These are phyloP conservation scores for Vigna trinervia DNA, from an alignment of 306 rosid genomes.

Conservation along the genomic window DNA sequence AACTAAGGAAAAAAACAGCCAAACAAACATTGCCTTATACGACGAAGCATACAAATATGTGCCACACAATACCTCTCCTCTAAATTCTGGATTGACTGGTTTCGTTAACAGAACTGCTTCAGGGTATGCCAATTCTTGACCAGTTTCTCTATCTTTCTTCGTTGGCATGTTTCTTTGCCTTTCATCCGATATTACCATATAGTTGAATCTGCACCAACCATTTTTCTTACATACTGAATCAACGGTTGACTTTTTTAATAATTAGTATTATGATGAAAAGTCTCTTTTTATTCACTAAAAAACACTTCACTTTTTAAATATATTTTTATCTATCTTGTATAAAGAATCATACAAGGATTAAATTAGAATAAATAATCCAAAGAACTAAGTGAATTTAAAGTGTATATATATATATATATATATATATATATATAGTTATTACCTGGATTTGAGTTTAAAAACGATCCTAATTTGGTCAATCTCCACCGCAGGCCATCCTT, in stretches of 20 bases:
- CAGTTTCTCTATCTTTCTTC: slow-evolving; percentile 55
- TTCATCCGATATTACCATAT: slow-evolving; percentile 69
- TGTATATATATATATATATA: not conserved
- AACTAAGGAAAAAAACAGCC: not conserved
- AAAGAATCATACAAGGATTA: not conserved
- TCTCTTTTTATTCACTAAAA: too few relatives aligned
- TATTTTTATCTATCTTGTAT: too few relatives aligned
- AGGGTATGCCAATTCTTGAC: slow-evolving; percentile 60
- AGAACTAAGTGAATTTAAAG: not conserved
- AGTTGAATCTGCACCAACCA: slow-evolving; percentile 56
- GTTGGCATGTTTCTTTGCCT: slow-evolving; percentile 79
- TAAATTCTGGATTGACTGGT: slow-evolving; percentile 55
- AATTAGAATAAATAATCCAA: not conserved
- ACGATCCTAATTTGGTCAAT: slow-evolving; percentile 70
- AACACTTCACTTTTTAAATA: too few relatives aligned
- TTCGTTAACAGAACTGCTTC: slow-evolving; percentile 78
- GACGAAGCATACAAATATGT: not conserved
- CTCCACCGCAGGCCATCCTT: slow-evolving; percentile 61
- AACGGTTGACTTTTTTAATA: not conserved
- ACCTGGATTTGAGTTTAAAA: slow-evolving; percentile 67
- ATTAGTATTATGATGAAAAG: not conserved
- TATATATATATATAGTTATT: not conserved
- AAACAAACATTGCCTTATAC: not conserved
- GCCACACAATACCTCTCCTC: slow-evolving; percentile 62
- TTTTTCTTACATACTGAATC: not conserved